Base-by-base conservation (phyloP, 2,329 filamentous ascomycete species). In the Cadophora sp. region DNA sequence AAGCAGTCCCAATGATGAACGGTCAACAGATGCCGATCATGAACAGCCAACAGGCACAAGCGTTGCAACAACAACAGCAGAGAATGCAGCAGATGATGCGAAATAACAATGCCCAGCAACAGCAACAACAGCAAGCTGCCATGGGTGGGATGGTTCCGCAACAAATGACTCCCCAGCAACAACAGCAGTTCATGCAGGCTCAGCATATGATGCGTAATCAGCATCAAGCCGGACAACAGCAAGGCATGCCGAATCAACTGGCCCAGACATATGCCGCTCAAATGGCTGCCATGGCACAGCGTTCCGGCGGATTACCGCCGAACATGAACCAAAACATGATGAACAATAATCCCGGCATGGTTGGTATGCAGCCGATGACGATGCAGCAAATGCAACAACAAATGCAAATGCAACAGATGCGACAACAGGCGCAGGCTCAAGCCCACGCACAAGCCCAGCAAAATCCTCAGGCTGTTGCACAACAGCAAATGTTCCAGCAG, bases 1-100 rank as follows among this genome's bases (percentile, higher is more conserved):
- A 85, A 67, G 85, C 87, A 73, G 84, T 87, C 79, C 82, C 87
- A 77, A 85, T 88, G 81, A 82, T 83, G 68, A 82, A 82, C 65
- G 71, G 69, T 26, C 74, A 75, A 46, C 65, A 65, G n/a, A 72
- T 73, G 66, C 68, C 70, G 34, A 71, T 73, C 37, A 72, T 73
- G 48, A 72, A 73, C 37, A 69, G 84, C 82, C 71, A 75, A 59
- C 73, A 76, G 58, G 69, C 69, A 37, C 74, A 76, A 51, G 68
- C 66, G 31, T 69, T 73, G 50, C 72, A 73, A 67, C 72, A 48
- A 22, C 43, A 73, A 51, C 73, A 74, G 46, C 71, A 79, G 65
- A 77, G 76, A 69, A 80, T 75, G 71, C 76, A 78, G 69, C 76
- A 79, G 51, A 74, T 76, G 37, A 56, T 73, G 51, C 62, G 65